phyloP scores from a whole-genome alignment of 768 basidiomycete genomes.

The Pholiota molesta region DNA sequence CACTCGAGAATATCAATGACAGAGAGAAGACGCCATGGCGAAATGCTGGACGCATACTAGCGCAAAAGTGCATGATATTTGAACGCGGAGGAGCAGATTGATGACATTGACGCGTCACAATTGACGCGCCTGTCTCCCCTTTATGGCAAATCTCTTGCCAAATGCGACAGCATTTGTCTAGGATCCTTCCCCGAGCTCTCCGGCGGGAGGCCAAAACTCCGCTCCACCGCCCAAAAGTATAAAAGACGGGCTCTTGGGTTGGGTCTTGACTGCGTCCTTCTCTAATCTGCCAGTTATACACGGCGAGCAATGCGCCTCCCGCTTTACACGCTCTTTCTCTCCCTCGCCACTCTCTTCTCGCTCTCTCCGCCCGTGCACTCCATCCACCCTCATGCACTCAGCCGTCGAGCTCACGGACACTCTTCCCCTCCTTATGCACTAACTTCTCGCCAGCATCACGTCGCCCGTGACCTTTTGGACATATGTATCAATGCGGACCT shows the following conservation, averaged over 20 bases:
- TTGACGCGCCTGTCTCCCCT: slow-evolving; percentile 3
- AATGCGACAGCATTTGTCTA: background rate
- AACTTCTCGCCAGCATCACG: slow-evolving; percentile 29
- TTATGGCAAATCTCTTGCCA: slow-evolving; percentile 5
- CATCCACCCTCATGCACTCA: slow-evolving; percentile 23
- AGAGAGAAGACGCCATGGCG: background rate
- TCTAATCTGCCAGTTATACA: slow-evolving; percentile 2
- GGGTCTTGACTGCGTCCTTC: slow-evolving; percentile 10
- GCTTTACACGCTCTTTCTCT: slow-evolving; percentile 30
- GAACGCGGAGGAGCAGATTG: background rate
- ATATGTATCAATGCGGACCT: slow-evolving; percentile 33
- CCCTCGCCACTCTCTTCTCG: slow-evolving; percentile 20
- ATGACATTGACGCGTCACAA: background rate
- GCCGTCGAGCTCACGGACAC: slow-evolving; percentile 24
- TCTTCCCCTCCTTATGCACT: slow-evolving; percentile 19
- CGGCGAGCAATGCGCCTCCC: slow-evolving; percentile 29
- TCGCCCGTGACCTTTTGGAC: slow-evolving; percentile 32
- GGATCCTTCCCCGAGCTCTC: background rate
- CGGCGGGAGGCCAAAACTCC: slow-evolving; percentile 13
- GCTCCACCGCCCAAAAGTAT: slow-evolving; percentile 2
- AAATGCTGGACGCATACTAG: background rate
- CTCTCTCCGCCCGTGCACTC: slow-evolving; percentile 17
- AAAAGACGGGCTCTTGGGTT: slow-evolving; percentile 11
- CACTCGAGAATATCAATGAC: background rate
- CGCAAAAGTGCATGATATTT: no score